Conservation (phyloP, 441 rosid genomes). For the Adansonia grandidieri region DNA sequence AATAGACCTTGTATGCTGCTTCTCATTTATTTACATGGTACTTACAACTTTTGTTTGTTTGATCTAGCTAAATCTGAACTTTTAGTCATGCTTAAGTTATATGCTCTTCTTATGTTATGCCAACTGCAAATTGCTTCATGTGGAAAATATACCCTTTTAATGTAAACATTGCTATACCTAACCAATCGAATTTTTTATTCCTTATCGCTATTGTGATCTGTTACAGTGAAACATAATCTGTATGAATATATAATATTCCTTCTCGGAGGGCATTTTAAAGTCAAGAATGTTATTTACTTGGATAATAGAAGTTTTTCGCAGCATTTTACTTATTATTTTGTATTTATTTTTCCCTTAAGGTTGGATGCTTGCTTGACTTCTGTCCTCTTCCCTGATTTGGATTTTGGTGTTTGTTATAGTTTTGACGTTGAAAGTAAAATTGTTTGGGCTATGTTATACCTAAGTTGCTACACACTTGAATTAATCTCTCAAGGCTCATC, state of each 20-base stretch:
- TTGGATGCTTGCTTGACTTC: slow-evolving; percentile 12
- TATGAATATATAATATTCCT: background rate
- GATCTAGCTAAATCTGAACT: background rate
- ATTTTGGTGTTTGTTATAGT: slow-evolving; percentile 4
- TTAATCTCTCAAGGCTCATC: slow-evolving; percentile 20
- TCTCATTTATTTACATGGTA: background rate
- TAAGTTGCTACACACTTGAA: background rate
- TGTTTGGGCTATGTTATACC: slow-evolving; percentile 11
- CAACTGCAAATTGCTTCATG: background rate
- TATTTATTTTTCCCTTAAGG: background rate
- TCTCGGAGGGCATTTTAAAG: background rate
- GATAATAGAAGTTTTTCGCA: background rate
- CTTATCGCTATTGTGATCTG: background rate
- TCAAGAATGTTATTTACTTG: background rate
- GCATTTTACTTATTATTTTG: background rate
- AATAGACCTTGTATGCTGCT: slow-evolving; percentile 9
- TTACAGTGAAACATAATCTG: background rate
- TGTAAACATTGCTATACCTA: background rate
- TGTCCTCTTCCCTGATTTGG: slow-evolving; percentile 6
- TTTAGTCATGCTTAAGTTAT: background rate
- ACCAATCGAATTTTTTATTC: background rate
- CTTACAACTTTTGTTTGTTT: background rate
- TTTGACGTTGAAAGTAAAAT: background rate
- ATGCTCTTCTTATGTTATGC: background rate
- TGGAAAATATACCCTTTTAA: background rate